Evolutionary conservation across 2,329 filamentous ascomycete genomes (phyloP).

Genomic region (Ascochyta rabiei): DNA sequence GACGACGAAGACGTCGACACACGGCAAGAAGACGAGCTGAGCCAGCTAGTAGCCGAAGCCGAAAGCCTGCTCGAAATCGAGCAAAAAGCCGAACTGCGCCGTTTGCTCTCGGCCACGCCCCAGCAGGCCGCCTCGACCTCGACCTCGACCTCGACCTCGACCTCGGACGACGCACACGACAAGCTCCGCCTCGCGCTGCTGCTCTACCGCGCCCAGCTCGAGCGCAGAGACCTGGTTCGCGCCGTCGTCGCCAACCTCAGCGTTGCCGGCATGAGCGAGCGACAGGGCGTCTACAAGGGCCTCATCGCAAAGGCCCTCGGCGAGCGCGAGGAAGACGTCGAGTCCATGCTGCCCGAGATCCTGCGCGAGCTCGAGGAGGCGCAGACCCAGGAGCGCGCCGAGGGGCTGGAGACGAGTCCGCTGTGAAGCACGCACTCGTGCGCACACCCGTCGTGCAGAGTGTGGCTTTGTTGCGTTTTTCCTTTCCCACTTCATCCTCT

Average conservation of each 20-base stretch:
- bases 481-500: too few species aligned
- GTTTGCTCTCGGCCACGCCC: conserved; percentile 34
- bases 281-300: conserved; percentile 74
- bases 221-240: conserved; percentile 66
- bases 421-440: conserved; percentile 15
- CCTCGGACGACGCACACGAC: conserved; percentile 41
- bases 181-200: conserved; percentile 64
- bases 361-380: conserved; percentile 57
- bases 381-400: conserved; percentile 47
- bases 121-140: conserved; percentile 24
- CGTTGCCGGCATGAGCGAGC: conserved; percentile 72
- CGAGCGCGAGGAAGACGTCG: conserved; percentile 71
- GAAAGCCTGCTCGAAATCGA: conserved; percentile 53
- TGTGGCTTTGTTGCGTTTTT: too few species aligned
- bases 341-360: conserved; percentile 63
- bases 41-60: conserved; percentile 47
- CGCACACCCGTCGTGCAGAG: too few species aligned
- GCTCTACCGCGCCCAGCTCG: conserved; percentile 62
- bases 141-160: not conserved
- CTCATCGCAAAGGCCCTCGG: conserved; percentile 73
- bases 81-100: conserved; percentile 48
- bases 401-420: conserved; percentile 44
- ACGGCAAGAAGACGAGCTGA: conserved; percentile 49
- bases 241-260: conserved; percentile 73
- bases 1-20: conserved; percentile 42